Evolutionary conservation across 225 moss, liverwort and hornwort species (phyloP), one percentile per base, ranked within the genome.

Genomic region (Climacium dendroides): DNA sequence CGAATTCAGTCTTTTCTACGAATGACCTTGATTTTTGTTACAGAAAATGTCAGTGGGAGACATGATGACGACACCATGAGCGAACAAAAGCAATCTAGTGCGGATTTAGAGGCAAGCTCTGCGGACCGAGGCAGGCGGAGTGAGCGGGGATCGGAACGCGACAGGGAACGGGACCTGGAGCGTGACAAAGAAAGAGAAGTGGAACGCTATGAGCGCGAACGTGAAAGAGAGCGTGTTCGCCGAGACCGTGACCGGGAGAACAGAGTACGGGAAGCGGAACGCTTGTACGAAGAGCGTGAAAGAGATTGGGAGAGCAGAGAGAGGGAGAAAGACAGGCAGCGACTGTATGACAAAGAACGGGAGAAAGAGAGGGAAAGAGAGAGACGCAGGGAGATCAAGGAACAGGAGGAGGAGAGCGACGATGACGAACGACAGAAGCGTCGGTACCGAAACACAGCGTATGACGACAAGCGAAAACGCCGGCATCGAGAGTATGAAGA

Each of bases 331-430:
- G 98, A 97, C 82, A 92, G 96, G 72, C 97, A 94, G 78, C 92
- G 98, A 48, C 73, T 87, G 9, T 93, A 95, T 83, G 97, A 98
- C 52, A 95, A 94, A 87, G 98, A 98, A 81, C 90, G 97, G 67
- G 97, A 98, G 94, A 96, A 95, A 92, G 98, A 98, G 41, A 90
- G 98, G 90, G 98, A 97, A 87, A 90, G 93, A 76, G 98, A 98
- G 53, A 92, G 98, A 89, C 94, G 98, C 78, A 94, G 94, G 80
- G 96, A 96, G 92, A 93, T 98, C 39, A 96, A 96, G 89, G 98
- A 97, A 82, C 98, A 98, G 90, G 98, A 98, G 89, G 97, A 98
- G 67, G 96, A 97, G 89, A 96, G 92, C 89, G 98, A 98, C 79
- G 98, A 98, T 70, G 98, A 98, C 82, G 97, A 98, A 17, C 93